These are phyloP conservation scores for Elsinoe australis DNA, from an alignment of 2,329 filamentous ascomycete species.

Conservation along the genomic window DNA sequence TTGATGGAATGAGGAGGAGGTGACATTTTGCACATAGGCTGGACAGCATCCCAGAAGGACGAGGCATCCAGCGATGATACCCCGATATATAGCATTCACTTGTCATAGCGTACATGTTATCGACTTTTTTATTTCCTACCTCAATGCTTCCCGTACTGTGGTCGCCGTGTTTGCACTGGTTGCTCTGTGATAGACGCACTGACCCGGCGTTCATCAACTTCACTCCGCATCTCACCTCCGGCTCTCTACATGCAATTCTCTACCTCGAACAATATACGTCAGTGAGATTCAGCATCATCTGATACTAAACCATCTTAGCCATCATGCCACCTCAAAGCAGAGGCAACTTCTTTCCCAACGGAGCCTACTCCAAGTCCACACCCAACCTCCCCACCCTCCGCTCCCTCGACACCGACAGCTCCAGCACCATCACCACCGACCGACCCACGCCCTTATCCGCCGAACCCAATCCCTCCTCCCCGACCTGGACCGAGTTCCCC, in stretches of 20 bases:
- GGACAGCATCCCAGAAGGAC: background rate
- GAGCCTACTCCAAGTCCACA: conserved; percentile 41
- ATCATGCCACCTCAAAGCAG: conserved; percentile 41
- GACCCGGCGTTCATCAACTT: background rate
- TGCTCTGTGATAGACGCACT: too few relatives aligned
- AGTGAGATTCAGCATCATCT: too few relatives aligned
- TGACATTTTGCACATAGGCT: conserved; percentile 2
- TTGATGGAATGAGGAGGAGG: background rate
- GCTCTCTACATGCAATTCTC: background rate
- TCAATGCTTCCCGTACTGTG: too few relatives aligned
- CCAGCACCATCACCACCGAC: conserved; percentile 19
- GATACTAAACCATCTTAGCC: too few relatives aligned
- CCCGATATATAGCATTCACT: conserved; percentile 8
- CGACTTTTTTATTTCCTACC: background rate
- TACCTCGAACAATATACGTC: too few relatives aligned
- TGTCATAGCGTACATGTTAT: background rate
- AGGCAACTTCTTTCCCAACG: conserved; percentile 33
- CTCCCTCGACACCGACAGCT: conserved; percentile 26
- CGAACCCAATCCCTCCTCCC: conserved; percentile 13
- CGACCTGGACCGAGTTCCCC: conserved; percentile 31
- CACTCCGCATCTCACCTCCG: background rate
- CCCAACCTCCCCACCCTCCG: conserved; percentile 40
- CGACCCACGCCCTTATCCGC: conserved; percentile 11
- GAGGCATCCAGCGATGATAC: conserved; percentile 11
- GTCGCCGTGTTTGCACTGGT: too few relatives aligned